phyloP scores from a whole-genome alignment of 2,329 filamentous ascomycete species.

The Hypoxylon rubiginosum region DNA sequence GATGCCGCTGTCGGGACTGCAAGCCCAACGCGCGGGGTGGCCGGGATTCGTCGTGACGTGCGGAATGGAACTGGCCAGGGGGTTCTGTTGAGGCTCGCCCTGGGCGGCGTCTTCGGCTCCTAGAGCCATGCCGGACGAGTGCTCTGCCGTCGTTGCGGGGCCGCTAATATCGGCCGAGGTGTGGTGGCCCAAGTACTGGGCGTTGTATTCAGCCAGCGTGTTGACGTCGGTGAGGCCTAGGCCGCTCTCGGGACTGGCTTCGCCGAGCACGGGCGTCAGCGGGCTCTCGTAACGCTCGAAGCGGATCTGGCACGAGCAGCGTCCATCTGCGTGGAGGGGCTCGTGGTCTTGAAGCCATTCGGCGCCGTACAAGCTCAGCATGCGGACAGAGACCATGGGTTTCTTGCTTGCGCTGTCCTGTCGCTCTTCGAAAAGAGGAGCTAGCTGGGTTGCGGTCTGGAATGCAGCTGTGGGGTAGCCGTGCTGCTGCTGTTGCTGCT shows the following conservation, averaged over 20 bases:
- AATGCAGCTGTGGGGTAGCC: no score
- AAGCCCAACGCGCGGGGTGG: conserved; percentile 34
- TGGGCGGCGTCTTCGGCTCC: no score
- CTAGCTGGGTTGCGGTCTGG: not conserved
- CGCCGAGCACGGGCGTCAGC: conserved; percentile 5
- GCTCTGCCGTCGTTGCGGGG: no score
- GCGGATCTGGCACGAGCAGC: conserved; percentile 53
- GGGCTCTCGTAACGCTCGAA: conserved; percentile 51
- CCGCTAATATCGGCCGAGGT: no score
- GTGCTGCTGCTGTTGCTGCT: not conserved
- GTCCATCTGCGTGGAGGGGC: conserved; percentile 52
- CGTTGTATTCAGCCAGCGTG: not conserved
- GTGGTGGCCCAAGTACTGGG: not conserved
- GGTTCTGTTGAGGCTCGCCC: not conserved
- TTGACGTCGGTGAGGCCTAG: not conserved
- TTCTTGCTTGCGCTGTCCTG: conserved; percentile 24
- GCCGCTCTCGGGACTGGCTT: not conserved
- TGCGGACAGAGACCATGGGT: conserved; percentile 49
- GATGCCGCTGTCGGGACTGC: conserved; percentile 4
- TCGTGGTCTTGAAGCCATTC: conserved; percentile 59
- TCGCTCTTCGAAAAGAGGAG: conserved; percentile 41
- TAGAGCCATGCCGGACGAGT: no score
- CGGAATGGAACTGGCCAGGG: not conserved
- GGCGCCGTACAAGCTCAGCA: conserved; percentile 55
- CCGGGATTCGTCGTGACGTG: not conserved